Base-by-base conservation (phyloP, 306 rosid genomes). In the Aeschynomene evenia region DNA sequence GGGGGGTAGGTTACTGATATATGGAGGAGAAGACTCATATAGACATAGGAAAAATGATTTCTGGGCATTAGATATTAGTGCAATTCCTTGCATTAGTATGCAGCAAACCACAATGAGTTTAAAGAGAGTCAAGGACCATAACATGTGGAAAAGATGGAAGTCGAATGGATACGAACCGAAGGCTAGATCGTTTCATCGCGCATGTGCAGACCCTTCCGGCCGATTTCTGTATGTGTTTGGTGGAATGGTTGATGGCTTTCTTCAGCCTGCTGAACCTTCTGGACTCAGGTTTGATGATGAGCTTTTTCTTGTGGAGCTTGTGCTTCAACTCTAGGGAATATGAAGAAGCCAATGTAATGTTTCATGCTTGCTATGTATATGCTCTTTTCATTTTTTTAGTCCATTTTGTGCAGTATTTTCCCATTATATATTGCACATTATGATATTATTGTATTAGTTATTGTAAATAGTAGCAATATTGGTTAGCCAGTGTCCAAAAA, bases 21-120 rank as follows among this genome's bases (percentile, higher is more conserved):
- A 85, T 74, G 98, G 98, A 55, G 98, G 97, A 55, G 97, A 91
- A 76, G 96, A 88, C 66, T 82, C 97, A 9, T 71, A 21, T 13
- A 80, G 97, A 73, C 96, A 77, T 68, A 85, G 81, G 46, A 93
- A 88, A 81, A 75, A 90, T 64, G 98, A 93, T 74, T 88, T 90
- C 71, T 93, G 98, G 97, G 69, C 83, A 28, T 75, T 93, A 42
- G 96, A 93, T 81, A 66, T 85, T 15, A 85, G 83, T 57, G 85
- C 85, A 6, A 82, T 84, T 16, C 87, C 80, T 67, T 71, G 45
- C 61, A 50, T 54, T 22, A 80, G 73, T 8, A 45, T 66, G 81
- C 87, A 86, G 77, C 73, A 75, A 49, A 68, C 75, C 26, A 28
- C 66, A 18, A 24, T 71, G 55, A 77, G 72, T 70, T 82, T 91